These are phyloP conservation scores for Pichia sp. DNA, from an alignment of 1,139 yeast genomes.

Conservation along the genomic window DNA sequence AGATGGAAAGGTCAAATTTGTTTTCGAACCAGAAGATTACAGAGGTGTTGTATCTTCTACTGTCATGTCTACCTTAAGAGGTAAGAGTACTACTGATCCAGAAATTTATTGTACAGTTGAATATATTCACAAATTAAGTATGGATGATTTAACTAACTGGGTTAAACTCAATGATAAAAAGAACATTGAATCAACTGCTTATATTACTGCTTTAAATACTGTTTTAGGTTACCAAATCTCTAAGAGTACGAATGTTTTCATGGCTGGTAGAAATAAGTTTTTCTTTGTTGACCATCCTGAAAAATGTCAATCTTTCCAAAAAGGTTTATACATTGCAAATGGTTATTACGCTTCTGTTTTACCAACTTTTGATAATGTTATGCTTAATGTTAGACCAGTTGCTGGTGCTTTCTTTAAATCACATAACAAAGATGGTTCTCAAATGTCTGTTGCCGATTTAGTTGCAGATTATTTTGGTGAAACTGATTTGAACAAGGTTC, in stretches of 20 bases:
- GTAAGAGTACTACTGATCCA: conserved; percentile 8
- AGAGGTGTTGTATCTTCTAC: conserved; percentile 16
- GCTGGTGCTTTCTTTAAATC: conserved; percentile 21
- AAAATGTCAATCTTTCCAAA: conserved; percentile 20
- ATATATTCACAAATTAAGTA: conserved; percentile 16
- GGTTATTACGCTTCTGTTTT: conserved; percentile 21
- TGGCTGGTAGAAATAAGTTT: conserved; percentile 26
- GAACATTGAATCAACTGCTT: conserved; percentile 18
- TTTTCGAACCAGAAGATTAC: conserved; percentile 16
- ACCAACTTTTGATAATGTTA: conserved; percentile 20
- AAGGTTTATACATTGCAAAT: conserved; percentile 18
- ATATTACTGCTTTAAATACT: conserved; percentile 19
- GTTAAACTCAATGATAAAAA: conserved; percentile 30
- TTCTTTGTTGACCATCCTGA: conserved; percentile 26
- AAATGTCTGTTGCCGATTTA: conserved; percentile 22
- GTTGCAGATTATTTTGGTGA: conserved; percentile 19
- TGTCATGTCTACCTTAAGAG: conserved; percentile 13
- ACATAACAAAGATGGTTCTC: conserved; percentile 20
- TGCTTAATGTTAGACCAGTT: conserved; percentile 20
- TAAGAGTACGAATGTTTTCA: conserved; percentile 18
- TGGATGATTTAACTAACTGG: conserved; percentile 20
- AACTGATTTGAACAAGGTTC: conserved; percentile 13
- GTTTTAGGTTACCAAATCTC: conserved; percentile 20
- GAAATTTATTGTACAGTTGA: conserved; percentile 18
- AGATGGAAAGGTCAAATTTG: conserved; percentile 15